A percentile compares a stretch with the other conserved stretches of the same genome.
phyloP scores from a whole-genome alignment of 169 alveolate genomes.

The Eimeria zaria region DNA sequence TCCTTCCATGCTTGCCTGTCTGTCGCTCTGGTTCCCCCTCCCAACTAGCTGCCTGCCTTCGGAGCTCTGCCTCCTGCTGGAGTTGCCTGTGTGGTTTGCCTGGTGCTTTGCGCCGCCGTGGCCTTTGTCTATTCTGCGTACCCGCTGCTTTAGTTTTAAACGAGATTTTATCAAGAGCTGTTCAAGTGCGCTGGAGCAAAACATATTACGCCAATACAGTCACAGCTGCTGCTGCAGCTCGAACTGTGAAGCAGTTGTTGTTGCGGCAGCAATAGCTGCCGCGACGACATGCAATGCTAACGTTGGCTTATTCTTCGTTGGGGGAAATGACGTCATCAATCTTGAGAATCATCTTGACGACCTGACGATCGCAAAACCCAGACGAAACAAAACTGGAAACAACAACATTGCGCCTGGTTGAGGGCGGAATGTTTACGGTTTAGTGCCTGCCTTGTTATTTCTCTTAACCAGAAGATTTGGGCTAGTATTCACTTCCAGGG shows the following conservation, averaged over 20 bases:
- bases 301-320: conserved; percentile 22
- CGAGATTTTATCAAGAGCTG: neutral
- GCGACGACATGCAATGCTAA: conserved; percentile 11
- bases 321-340: conserved; percentile 98
- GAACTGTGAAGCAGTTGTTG: neutral
- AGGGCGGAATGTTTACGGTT: neutral
- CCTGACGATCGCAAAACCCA: conserved; percentile 90
- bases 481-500: too few relatives aligned
- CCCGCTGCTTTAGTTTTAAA: neutral
- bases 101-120: neutral
- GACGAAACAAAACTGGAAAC: too few relatives aligned
- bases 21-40: neutral
- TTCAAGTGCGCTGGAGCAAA: neutral
- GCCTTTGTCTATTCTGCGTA: neutral
- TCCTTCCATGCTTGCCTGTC: neutral
- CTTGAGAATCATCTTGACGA: conserved; percentile 99
- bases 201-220: neutral
- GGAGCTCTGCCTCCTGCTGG: neutral
- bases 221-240: conserved; percentile 41
- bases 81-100: too few relatives aligned
- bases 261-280: conserved; percentile 33
- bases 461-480: too few relatives aligned
- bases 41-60: too few relatives aligned
- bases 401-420: too few relatives aligned
- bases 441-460: neutral